Percentiles rank a stretch among this genome's conserved stretches.
These are phyloP conservation scores for Fagus sylvatica DNA, from an alignment of 306 rosid species.

Conservation along the genomic window DNA sequence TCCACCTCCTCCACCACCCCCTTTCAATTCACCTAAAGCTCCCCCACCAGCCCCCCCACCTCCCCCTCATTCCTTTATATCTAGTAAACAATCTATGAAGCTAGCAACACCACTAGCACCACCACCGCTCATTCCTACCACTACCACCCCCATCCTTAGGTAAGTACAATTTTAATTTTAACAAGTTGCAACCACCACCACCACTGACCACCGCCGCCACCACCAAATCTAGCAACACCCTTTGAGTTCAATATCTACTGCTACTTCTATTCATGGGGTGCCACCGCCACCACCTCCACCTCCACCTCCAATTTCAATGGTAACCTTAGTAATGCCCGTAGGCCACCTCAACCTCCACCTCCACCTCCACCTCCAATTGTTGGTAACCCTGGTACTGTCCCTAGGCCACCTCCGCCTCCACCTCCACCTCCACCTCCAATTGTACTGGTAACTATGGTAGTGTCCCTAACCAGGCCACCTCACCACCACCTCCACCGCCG, in stretches of 20 bases:
- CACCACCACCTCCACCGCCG: conserved; percentile 37
- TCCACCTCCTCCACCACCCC: conserved; percentile 20
- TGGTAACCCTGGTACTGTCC: no score
- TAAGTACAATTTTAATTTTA: conserved; percentile 21
- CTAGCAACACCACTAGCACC: conserved; percentile 21
- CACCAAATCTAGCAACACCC: background rate
- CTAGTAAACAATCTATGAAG: conserved; percentile 13
- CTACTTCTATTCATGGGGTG: no score
- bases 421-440: background rate
- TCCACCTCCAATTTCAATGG: no score
- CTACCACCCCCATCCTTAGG: background rate
- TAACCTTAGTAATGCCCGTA: no score
- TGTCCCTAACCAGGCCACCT: conserved; percentile 9
- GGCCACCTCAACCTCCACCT: no score
- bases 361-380: no score
- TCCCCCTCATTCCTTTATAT: conserved; percentile 13
- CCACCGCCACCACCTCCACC: no score
- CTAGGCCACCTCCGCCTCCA: no score
- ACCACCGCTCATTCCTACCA: conserved; percentile 4
- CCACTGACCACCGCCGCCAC: conserved; percentile 23
- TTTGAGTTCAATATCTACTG: background rate
- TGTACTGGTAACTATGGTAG: background rate
- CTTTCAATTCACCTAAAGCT: conserved; percentile 2
- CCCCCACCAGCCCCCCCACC: conserved; percentile 14
- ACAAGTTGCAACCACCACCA: background rate